These are phyloP conservation scores for Aspergillus ibericus DNA, from an alignment of 2,329 filamentous ascomycete genomes.

Conservation along the genomic window DNA sequence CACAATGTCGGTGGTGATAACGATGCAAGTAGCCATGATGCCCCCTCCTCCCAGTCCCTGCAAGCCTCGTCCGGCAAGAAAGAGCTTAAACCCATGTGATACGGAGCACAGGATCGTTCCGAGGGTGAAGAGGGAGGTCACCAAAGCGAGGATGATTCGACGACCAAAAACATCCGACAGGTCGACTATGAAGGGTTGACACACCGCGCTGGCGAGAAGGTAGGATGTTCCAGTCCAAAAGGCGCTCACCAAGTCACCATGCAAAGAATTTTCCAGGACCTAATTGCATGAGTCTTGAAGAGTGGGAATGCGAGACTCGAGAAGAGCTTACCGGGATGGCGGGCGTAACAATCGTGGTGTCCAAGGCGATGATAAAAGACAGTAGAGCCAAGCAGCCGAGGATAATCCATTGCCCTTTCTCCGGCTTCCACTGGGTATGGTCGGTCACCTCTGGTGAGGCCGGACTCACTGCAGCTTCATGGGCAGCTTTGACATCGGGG, in stretches of 20 bases:
- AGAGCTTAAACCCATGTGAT: conserved; percentile 24
- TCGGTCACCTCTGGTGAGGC: too few relatives aligned
- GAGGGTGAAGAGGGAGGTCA: neutral
- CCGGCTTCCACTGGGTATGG: neutral
- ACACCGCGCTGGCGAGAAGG: neutral
- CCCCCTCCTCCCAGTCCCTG: conserved; percentile 49
- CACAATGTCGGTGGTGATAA: conserved; percentile 44
- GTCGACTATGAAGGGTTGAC: neutral
- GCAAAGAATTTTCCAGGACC: neutral
- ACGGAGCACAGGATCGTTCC: neutral
- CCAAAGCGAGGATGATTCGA: neutral
- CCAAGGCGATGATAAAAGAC: neutral
- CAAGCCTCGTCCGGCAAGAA: conserved; percentile 38
- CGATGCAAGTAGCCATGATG: conserved; percentile 38
- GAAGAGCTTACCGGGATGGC: neutral
- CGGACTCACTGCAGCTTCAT: too few relatives aligned
- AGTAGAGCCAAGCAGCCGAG: neutral
- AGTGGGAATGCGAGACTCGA: neutral
- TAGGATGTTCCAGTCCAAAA: neutral
- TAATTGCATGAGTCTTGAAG: neutral
- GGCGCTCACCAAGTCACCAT: neutral
- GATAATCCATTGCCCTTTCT: neutral
- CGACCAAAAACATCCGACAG: neutral
- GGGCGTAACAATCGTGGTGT: neutral
- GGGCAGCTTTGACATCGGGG: too few relatives aligned